Base-by-base conservation (phyloP, 1,284 basidiomycete species). In the Amylostereum areolatum region DNA sequence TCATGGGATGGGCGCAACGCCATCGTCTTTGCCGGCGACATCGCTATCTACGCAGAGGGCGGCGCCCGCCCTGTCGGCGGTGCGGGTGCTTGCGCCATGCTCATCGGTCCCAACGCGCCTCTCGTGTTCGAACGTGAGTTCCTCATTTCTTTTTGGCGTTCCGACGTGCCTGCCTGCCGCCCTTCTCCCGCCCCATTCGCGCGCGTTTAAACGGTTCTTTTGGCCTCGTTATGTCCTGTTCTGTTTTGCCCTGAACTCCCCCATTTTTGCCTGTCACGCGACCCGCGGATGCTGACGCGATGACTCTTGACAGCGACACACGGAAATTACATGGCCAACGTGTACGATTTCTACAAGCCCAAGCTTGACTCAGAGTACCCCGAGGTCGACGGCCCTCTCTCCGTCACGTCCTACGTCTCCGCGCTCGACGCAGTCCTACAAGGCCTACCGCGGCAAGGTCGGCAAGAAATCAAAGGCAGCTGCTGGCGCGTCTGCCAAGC, bases 1-100 rank as follows among this genome's bases (percentile, higher is more conserved):
- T 94, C 90, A n/a, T 99, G 96, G 96, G 96, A 99, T 64, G 96
- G 96, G 50, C 85, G 96, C 52, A 94, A 97, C 67, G 96, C 96
- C 28, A 95, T 99, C 59, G 95, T 99, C 57, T 94, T 99, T 52
- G 89, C 85, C 45, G 97, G 94, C 58, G 96, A 99, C 67, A 98
- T 99, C 68, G 96, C 96, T 53, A 90, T 99, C 62, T 99, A 99
- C 69, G 96, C 95, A 44, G 94, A 97, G 71, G 97, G 96, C 54
- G 79, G 84, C 49, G 96, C 96, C 41, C 84, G 96, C 50, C 96
- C 96, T 10, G 96, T 93, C 57, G 96, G 96, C 62, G 97, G 96
- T 71, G 97, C 97, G 43, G 96, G 97, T 62, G 93, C 95, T 28
- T 87, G 86, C 55, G 96, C 96, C 49, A 83, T 98, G 67, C 81